phyloP scores from a whole-genome alignment of 2,329 filamentous ascomycete genomes.

The Exophiala phaeomuriformis region DNA sequence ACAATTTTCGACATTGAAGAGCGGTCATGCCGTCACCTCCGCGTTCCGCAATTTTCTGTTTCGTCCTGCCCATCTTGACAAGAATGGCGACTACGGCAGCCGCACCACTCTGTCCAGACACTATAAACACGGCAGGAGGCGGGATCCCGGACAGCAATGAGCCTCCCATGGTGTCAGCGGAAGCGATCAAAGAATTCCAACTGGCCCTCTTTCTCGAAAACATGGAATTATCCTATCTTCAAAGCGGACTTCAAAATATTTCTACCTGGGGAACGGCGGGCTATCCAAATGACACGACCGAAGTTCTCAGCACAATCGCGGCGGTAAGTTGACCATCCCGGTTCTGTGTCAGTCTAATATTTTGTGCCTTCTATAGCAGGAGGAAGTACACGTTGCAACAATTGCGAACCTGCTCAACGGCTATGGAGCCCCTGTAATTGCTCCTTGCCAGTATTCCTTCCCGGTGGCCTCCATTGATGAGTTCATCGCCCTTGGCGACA shows the following conservation, averaged over 20 bases:
- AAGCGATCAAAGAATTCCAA: conserved; percentile 19
- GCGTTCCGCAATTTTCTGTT: too few relatives aligned
- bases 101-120: too few relatives aligned
- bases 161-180: conserved; percentile 5
- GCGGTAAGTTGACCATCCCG: background rate
- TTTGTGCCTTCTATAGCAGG: conserved; percentile 11
- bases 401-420: conserved; percentile 26
- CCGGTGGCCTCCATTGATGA: conserved; percentile 24
- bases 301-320: conserved; percentile 29
- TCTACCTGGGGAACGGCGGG: conserved; percentile 27
- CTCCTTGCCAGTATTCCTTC: conserved; percentile 29
- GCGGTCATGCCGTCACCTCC: too few relatives aligned
- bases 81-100: too few relatives aligned
- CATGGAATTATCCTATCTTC: conserved; percentile 29
- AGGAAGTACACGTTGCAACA: conserved; percentile 26
- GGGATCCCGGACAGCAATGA: conserved; percentile 12
- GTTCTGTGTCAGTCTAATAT: too few relatives aligned
- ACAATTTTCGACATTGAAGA: too few relatives aligned
- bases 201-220: conserved; percentile 32
- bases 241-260: conserved; percentile 28
- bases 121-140: conserved; percentile 4
- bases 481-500: conserved; percentile 31
- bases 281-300: conserved; percentile 27
- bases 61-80: too few relatives aligned
- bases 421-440: conserved; percentile 26